These are phyloP conservation scores for Leccinum discolor DNA, from an alignment of 1,284 basidiomycete species.

Conservation along the genomic window DNA sequence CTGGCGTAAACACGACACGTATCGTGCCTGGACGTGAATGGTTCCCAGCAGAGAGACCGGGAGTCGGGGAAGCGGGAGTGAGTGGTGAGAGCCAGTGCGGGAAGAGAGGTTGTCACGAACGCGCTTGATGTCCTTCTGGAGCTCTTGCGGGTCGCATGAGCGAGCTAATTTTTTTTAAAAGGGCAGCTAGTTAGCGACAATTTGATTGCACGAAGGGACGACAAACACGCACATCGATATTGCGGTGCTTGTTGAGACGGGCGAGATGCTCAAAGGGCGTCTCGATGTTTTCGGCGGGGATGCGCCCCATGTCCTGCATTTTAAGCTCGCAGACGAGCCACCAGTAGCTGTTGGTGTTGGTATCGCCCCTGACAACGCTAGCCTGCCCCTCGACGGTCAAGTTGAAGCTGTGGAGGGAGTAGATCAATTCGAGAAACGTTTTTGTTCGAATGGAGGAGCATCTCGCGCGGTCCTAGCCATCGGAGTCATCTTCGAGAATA, in stretches of 20 bases:
- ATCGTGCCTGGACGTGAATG: conserved; percentile 29
- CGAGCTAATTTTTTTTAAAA: conserved; percentile 48
- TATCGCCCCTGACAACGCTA: no score
- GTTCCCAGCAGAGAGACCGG: conserved; percentile 26
- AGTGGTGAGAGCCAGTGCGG: conserved; percentile 38
- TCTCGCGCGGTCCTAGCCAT: conserved; percentile 58
- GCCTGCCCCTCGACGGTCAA: conserved; percentile 85
- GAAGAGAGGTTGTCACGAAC: conserved; percentile 54
- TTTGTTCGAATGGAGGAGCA: conserved; percentile 85
- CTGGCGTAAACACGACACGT: conserved; percentile 60
- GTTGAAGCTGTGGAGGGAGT: conserved; percentile 90
- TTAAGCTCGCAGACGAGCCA: conserved; percentile 97
- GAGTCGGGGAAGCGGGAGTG: conserved; percentile 50
- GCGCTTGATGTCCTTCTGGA: conserved; percentile 54
- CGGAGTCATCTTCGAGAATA: conserved; percentile 77
- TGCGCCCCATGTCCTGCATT: conserved; percentile 70
- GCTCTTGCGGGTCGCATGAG: conserved; percentile 69
- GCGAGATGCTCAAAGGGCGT: conserved; percentile 97
- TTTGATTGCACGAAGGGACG: background rate
- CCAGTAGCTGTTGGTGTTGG: conserved; percentile 93
- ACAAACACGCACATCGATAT: conserved; percentile 81
- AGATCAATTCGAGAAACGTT: conserved; percentile 84
- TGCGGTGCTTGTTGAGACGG: conserved; percentile 95
- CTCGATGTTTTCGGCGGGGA: conserved; percentile 97
- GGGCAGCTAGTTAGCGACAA: background rate